Conservation (phyloP, 139 green algal species). For the Closterium sp. region DNA sequence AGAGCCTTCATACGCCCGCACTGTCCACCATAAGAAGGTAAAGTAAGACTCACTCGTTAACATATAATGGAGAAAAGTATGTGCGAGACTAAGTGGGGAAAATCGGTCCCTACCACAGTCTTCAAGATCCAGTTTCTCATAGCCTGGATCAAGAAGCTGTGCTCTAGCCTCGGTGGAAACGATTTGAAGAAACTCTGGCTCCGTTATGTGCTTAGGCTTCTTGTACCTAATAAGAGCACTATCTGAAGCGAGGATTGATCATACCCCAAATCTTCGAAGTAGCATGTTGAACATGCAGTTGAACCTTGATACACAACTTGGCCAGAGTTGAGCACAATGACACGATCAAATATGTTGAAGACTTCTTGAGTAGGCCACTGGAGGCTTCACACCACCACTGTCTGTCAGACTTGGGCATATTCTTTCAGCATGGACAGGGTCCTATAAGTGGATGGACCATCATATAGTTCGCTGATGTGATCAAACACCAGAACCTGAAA, state of each 20-base stretch:
- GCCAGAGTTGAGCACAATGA: constrained; percentile 58
- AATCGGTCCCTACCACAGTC: constrained; percentile 27
- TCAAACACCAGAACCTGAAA: not conserved
- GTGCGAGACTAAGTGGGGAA: too few species aligned
- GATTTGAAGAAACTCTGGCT: constrained; percentile 30
- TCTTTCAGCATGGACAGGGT: not conserved
- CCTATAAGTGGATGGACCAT: not conserved
- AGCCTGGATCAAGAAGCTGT: constrained; percentile 24
- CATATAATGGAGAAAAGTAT: not conserved
- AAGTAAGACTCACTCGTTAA: not conserved
- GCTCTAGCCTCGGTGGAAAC: constrained; percentile 27
- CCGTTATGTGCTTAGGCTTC: constrained; percentile 31
- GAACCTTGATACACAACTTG: constrained; percentile 44
- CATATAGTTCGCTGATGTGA: not conserved
- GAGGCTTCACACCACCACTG: not conserved
- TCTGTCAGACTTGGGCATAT: not conserved
- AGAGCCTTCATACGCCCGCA: constrained; percentile 28
- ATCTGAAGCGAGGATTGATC: not conserved
- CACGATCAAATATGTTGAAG: constrained; percentile 67
- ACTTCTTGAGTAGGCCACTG: constrained; percentile 70
- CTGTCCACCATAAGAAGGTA: not conserved
- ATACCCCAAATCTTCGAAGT: not conserved
- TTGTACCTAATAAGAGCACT: constrained; percentile 25
- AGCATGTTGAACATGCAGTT: not conserved
- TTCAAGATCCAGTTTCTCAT: constrained; percentile 21